Evolutionary conservation across 2,329 filamentous ascomycete genomes (phyloP), one percentile per base, ranked within the genome.

Genomic region (Lasiodiplodia theobromae): DNA sequence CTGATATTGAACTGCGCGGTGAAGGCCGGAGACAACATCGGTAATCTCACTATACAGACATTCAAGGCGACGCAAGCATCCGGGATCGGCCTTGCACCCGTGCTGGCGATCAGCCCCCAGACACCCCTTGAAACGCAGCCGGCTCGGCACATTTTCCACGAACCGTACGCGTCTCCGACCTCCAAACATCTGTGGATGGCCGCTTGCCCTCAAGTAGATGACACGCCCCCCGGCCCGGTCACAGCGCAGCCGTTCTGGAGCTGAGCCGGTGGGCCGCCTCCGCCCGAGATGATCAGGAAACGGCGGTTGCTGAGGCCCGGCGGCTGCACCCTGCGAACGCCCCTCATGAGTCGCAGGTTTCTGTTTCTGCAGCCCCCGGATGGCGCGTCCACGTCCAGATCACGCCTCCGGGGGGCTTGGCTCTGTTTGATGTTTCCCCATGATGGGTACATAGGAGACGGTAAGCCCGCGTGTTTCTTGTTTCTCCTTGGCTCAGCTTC

Each of bases 371-470:
- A 23, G 21, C 56, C 34, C 56, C 56, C 38, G 23, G 44, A 25
- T 63, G 58, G 58, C 58, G 58, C 58, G 60, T 64, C n/a, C 60
- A 63, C 11, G 58, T 18, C 58, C 58, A 14, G 21, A 44, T 63
- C 58, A 51, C 25, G 57, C 57, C 38, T 40, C 37, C 16, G 38
- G 57, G 25, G 11, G 25, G 18, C 60, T 64, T 51, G 31, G 60
- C 60, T 10, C 2, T 64, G 60, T 64, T 64, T 64, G 60, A 64
- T 64, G 60, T 64, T 64, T 64, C 60, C 47, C 31, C n/a, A 63
- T 34, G 25, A 8, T 23, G 10, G 16, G 60, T 64, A 64, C 60
- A 53, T 64, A 64, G 44, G 60, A 64, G 44, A 18, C 47, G 44
- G 7, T 6, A 52, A 38, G 60, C 47, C 60, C 60, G 60, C 60